Base-by-base conservation (phyloP, 1,284 basidiomycete genomes). In the Athelia sp. region DNA sequence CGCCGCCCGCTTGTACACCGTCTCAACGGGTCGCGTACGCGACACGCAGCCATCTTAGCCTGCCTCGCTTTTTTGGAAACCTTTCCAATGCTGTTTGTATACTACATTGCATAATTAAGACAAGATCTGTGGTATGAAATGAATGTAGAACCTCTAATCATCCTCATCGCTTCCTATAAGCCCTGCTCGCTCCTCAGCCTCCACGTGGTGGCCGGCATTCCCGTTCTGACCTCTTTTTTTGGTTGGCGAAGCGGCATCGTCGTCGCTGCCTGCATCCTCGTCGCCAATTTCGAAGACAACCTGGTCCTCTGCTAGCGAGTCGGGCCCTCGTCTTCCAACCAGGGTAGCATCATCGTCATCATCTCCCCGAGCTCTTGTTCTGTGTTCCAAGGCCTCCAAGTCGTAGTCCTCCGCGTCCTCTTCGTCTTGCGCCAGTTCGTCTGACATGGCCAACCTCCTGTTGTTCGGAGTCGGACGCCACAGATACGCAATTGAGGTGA, bases 381-480 rank as follows among this genome's bases (percentile, higher is more conserved):
- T 79, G 46, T 61, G 74, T 62, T 79, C 82, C 52, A 85, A 72
- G n/a, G 81, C 71, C 57, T 90, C 90, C 34, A 92, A 77, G 61
- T 95, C 93, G 62, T 94, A 96, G 62, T 94, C 90, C 61, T 94
- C 93, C 0, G 91, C 93, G 56, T 96, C 93, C 60, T 86, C 82
- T 66, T 97, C 92, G 68, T 97, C 87, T 73, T 93, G 84, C 24
- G 87, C 88, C 52, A 87, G 68, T 69, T 90, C 90, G 57, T 89
- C 90, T 50, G 84, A 92, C 86, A 90, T 91, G 43, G 84, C 86
- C 56, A 90, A 79, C 79, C 91, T 89, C 72, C 91, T 79, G 72
- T 99, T 99, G 68, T 93, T 85, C 35, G 82, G 83, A 2, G 93
- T 92, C 50, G 96, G 96, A 38, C 94, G 78, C 96, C 97, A 99